Percentiles rank a stretch among this genome's conserved stretches.
Evolutionary conservation across 2,329 filamentous ascomycete species (phyloP).

Genomic region (Hymenoscyphus occultus): DNA sequence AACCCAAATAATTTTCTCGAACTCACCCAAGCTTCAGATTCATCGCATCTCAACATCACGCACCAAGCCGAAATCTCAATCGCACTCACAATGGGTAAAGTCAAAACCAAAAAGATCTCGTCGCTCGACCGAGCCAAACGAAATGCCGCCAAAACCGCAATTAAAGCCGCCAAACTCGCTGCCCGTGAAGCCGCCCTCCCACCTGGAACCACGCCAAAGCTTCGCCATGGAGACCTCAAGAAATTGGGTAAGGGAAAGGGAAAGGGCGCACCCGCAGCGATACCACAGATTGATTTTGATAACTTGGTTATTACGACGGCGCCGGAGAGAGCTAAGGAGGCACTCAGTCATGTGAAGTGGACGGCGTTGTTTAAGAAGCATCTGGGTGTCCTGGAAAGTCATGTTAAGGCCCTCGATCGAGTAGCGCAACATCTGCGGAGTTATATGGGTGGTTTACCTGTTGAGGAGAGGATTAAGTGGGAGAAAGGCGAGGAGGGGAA

Average conservation of each 20-base stretch:
- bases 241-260: not conserved
- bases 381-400: conserved; percentile 29
- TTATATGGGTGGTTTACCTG: not conserved
- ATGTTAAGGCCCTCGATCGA: conserved; percentile 26
- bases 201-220: not conserved
- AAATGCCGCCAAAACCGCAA: conserved; percentile 12
- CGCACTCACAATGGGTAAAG: conserved; percentile 21
- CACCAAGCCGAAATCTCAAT: conserved; percentile 2
- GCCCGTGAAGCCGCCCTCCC: conserved; percentile 5
- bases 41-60: not conserved
- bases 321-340: conserved; percentile 14
- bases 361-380: conserved; percentile 31
- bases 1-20: conserved; percentile 22
- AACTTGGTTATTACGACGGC: not conserved
- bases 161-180: conserved; percentile 17
- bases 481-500: conserved; percentile 26
- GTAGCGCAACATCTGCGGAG: conserved; percentile 24
- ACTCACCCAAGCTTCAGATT: conserved; percentile 7
- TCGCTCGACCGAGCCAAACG: conserved; percentile 14
- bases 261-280: not conserved
- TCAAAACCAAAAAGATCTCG: conserved; percentile 18
- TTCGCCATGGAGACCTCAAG: not conserved
- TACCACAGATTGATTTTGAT: not conserved
- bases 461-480: conserved; percentile 17
- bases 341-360: conserved; percentile 38